Evolutionary conservation across 768 basidiomycete genomes (phyloP).

Genomic region (Tubosaeta brunneosetosa): DNA sequence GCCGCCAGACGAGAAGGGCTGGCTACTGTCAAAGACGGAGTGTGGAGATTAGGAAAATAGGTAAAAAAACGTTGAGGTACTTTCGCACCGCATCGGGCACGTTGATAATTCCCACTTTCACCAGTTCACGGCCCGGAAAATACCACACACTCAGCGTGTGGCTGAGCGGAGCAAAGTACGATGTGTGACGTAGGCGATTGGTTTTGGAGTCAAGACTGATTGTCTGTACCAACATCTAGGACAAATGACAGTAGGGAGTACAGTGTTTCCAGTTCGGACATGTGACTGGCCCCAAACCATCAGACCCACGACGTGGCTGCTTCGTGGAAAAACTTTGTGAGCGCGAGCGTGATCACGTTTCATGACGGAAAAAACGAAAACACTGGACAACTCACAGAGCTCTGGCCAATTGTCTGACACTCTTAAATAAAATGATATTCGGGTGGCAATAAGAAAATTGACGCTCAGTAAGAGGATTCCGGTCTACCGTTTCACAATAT

Average conservation of each 20-base stretch:
- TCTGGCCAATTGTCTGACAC: background rate
- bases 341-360: too few species aligned
- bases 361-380: background rate
- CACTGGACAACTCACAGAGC: background rate
- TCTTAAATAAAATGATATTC: background rate
- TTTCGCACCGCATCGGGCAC: background rate
- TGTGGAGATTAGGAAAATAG: slow-evolving; percentile 53
- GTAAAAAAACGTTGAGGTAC: background rate
- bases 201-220: background rate
- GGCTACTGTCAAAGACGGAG: slow-evolving; percentile 62
- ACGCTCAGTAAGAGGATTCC: background rate
- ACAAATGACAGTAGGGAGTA: too few species aligned
- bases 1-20: slow-evolving; percentile 74
- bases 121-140: background rate
- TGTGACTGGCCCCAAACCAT: background rate
- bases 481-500: background rate
- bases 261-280: background rate
- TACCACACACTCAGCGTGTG: background rate
- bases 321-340: background rate
- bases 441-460: background rate
- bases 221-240: background rate
- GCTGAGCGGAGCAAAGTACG: background rate
- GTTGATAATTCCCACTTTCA: background rate
- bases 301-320: background rate
- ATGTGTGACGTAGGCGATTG: background rate